phyloP scores from a whole-genome alignment of 2,329 filamentous ascomycete genomes.

The Incumbomyces delicatus region DNA sequence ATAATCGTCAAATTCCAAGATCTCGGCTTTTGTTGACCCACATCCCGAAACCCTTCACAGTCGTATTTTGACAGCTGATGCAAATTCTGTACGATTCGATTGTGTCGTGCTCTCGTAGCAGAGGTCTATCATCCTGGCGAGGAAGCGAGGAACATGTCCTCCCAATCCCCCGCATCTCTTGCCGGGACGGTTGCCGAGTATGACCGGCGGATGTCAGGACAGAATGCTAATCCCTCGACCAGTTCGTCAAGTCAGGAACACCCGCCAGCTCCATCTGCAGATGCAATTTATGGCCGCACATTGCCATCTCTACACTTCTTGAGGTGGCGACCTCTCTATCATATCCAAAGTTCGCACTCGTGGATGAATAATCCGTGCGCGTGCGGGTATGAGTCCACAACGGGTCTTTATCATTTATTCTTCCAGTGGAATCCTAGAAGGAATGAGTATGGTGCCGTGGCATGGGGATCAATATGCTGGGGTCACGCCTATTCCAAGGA shows the following conservation, averaged over 20 bases:
- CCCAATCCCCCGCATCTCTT: conserved; percentile 8
- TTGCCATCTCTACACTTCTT: conserved; percentile 13
- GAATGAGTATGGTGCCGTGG: conserved; percentile 34
- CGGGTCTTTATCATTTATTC: conserved; percentile 31
- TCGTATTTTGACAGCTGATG: no score
- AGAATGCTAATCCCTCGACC: not conserved
- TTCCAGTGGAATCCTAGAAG: conserved; percentile 37
- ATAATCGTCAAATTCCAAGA: no score
- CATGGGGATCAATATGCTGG: conserved; percentile 38
- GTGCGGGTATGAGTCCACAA: conserved; percentile 30
- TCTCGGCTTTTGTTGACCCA: not conserved
- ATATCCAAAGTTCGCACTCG: conserved; percentile 28
- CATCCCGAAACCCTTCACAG: not conserved
- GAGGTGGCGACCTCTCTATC: conserved; percentile 26
- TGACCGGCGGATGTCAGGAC: not conserved
- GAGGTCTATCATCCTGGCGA: not conserved
- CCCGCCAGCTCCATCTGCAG: not conserved
- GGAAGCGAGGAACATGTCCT: not conserved
- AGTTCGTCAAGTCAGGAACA: not conserved
- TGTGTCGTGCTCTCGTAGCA: not conserved
- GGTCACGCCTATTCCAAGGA: conserved; percentile 30
- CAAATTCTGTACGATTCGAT: no score
- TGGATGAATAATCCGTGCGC: conserved; percentile 40
- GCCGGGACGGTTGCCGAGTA: conserved; percentile 4
- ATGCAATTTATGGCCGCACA: conserved; percentile 8